A percentile compares a stretch with the other conserved stretches of the same genome.
Conservation (phyloP, 2,329 filamentous ascomycete species). For the Colletotrichum sp. region DNA sequence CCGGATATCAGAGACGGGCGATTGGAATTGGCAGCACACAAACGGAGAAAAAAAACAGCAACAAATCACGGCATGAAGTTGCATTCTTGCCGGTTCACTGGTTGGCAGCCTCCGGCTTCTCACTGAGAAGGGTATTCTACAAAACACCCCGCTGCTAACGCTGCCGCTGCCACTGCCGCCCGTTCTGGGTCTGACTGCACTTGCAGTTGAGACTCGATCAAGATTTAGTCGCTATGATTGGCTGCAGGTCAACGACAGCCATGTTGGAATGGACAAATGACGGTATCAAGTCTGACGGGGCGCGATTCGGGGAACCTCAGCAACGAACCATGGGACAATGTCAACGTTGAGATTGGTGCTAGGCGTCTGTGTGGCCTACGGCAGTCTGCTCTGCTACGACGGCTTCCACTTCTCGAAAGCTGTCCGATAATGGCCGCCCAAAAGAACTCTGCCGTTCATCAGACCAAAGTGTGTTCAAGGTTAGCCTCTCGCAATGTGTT, state of each 20-base stretch:
- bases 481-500: background rate
- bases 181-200: background rate
- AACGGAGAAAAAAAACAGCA: background rate
- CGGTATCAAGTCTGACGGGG: background rate
- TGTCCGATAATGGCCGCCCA: background rate
- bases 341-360: background rate
- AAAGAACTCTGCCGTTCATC: background rate
- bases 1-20: background rate
- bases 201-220: background rate
- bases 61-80: background rate
- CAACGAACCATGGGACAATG: background rate
- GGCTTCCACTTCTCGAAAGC: background rate
- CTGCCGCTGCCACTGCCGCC: background rate
- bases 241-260: background rate
- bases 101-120: background rate
- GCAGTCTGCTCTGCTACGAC: background rate
- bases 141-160: background rate
- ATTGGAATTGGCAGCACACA: background rate
- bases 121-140: background rate
- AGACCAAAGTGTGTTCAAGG: background rate
- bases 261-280: background rate
- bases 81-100: background rate
- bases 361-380: background rate
- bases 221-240: background rate
- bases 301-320: background rate